Percentiles rank a stretch among this genome's conserved stretches.
phyloP scores from a whole-genome alignment of 2,329 filamentous ascomycete species.

The Hypocrella siamensis region DNA sequence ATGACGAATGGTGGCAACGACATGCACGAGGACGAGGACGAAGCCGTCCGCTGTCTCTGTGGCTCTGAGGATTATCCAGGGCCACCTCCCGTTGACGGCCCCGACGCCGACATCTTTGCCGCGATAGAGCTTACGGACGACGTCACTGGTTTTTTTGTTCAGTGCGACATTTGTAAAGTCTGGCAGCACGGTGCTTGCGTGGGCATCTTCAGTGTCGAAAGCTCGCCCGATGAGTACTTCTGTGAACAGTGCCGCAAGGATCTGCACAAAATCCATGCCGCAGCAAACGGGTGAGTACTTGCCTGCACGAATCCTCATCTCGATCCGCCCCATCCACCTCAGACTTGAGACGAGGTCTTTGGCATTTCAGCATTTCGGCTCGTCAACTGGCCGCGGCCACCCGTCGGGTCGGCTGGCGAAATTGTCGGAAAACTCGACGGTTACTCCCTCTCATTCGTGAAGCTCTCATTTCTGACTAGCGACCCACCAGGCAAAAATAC shows the following conservation, averaged over 20 bases:
- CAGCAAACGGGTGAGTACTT: slow-evolving; percentile 65
- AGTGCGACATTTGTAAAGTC: slow-evolving; percentile 94
- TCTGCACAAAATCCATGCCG: slow-evolving; percentile 68
- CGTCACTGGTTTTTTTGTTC: slow-evolving; percentile 86
- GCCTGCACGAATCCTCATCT: background rate
- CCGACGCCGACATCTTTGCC: slow-evolving; percentile 40
- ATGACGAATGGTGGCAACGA: slow-evolving; percentile 52
- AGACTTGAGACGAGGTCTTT: too few species aligned
- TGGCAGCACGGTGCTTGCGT: slow-evolving; percentile 99
- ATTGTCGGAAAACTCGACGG: too few species aligned
- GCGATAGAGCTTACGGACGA: slow-evolving; percentile 60
- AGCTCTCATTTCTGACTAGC: slow-evolving; percentile 2
- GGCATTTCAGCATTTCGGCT: too few species aligned
- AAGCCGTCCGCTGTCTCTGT: slow-evolving; percentile 90
- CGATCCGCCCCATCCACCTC: too few species aligned
- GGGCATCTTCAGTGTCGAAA: slow-evolving; percentile 86
- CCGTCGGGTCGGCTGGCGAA: too few species aligned
- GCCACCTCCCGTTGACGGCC: slow-evolving; percentile 48
- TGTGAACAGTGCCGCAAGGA: slow-evolving; percentile 91
- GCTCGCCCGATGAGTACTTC: slow-evolving; percentile 92
- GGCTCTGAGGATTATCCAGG: slow-evolving; percentile 91
- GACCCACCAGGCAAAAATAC: slow-evolving; percentile 40
- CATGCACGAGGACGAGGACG: slow-evolving; percentile 66
- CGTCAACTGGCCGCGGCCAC: too few species aligned
- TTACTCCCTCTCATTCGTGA: too few species aligned